Base-by-base conservation (phyloP, 139 green algal species). In the Chlamydomonas sphaeroides region DNA sequence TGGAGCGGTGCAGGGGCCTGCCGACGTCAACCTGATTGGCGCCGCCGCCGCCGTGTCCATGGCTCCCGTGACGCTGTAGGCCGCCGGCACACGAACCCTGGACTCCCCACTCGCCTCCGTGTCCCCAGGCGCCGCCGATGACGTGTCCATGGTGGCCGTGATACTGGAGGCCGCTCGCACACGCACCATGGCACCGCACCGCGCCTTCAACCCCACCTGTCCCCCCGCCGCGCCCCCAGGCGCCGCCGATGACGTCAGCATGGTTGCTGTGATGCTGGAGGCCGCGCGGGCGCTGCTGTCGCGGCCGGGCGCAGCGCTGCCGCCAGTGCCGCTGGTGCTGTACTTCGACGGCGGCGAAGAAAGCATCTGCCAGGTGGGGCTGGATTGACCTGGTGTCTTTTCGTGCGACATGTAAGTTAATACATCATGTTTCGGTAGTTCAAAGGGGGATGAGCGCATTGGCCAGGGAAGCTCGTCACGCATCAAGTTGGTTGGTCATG, bases 241-340 rank as follows among this genome's bases (percentile, higher is more conserved):
- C 10, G 92, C 93, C 7, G 84, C 84, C 15, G 91, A 96, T 45
- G 85, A 85, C 38, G 85, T 79, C 7, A 75, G 84, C 30, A 92
- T 90, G 83, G 84, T 96, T 23, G 85, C 53, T 2, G 80, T 95
- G 8, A 84, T 88, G 81, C 76, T 96, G 53, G 93, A 96, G 81
- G 42, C 88, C 17, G 93, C 92, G 0, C 84, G 91, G 0, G 78
- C 84, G 21, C 33, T 94, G 67, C 68, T 93, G 39, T 75, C 68
- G 2, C 77, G 90, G 33, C 72, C 56, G 0, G 3, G 48, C 2
- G 41, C 39, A 4, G 32, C 42, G 23, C 66, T 88, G 69, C 85
- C 93, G 48, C 36, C 65, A 11, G 85, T 81, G 7, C 93, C 93
- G 15, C 23, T 96, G 28, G 77, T 95, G 10, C 90, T 96, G 42